phyloP scores from a whole-genome alignment of 768 basidiomycete species.

The Boletus sp. region DNA sequence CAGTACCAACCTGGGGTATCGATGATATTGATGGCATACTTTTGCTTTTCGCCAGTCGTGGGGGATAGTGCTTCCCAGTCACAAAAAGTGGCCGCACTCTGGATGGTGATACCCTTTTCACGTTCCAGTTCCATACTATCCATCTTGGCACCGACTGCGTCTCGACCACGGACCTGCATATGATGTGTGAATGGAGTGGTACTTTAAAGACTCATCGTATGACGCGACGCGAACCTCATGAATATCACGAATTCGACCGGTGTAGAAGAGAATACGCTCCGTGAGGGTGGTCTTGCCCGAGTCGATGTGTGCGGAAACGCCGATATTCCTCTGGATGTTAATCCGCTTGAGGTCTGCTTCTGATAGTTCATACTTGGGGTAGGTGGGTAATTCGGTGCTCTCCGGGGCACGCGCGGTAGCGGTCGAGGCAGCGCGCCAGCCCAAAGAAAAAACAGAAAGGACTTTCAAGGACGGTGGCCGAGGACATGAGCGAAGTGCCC shows the following conservation, averaged over 20 bases:
- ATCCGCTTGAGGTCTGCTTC: slow-evolving; percentile 67
- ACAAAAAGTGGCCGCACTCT: slow-evolving; percentile 97
- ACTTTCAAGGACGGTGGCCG: slow-evolving; percentile 2
- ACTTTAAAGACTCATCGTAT: neutral
- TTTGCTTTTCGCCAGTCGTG: slow-evolving; percentile 60
- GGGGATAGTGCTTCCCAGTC: slow-evolving; percentile 84
- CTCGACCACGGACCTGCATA: slow-evolving; percentile 81
- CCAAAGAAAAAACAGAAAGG: neutral
- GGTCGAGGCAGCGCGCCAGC: slow-evolving; percentile 43
- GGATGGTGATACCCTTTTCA: slow-evolving; percentile 99
- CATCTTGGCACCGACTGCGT: slow-evolving; percentile 99
- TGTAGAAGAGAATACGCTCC: slow-evolving; percentile 94
- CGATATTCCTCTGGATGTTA: slow-evolving; percentile 86
- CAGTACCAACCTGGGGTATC: slow-evolving; percentile 80
- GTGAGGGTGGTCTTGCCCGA: slow-evolving; percentile 98
- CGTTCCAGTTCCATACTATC: slow-evolving; percentile 99
- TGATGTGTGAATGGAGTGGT: neutral
- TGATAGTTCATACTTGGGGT: slow-evolving; percentile 49
- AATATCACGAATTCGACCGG: slow-evolving; percentile 91
- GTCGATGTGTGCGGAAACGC: slow-evolving; percentile 93
- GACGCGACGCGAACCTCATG: slow-evolving; percentile 72
- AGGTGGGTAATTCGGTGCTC: slow-evolving; percentile 14
- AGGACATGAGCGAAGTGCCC: slow-evolving; percentile 20
- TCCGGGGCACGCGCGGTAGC: slow-evolving; percentile 31
- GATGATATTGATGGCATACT: slow-evolving; percentile 96